Conservation (phyloP, 495 filamentous ascomycete species). For the Lasiosphaeria hispida region DNA sequence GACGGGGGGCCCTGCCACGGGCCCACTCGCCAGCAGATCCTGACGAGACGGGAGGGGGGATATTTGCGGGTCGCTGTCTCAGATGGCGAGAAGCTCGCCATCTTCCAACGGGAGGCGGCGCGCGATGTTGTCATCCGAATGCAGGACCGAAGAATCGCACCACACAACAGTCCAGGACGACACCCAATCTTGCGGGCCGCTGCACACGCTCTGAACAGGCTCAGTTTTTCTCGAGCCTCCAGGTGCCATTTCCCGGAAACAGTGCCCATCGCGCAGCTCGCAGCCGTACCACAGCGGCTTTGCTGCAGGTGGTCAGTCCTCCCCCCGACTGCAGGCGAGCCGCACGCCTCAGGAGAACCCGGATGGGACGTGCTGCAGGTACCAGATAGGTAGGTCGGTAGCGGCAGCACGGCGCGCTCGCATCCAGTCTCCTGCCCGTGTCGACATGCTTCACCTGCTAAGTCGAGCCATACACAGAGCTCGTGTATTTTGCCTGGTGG, state of each 20-base stretch:
- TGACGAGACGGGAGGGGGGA: neutral
- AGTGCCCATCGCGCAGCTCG: neutral
- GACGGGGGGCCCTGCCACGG: neutral
- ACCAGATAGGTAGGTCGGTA: neutral
- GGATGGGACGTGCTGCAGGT: neutral
- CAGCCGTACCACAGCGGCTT: no score
- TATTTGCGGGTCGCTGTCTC: conserved; percentile 7
- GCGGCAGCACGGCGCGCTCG: neutral
- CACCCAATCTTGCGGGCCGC: conserved; percentile 1
- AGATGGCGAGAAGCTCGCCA: conserved; percentile 10
- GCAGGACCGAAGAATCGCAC: conserved; percentile 9
- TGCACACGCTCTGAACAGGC: conserved; percentile 5
- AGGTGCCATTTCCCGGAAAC: neutral
- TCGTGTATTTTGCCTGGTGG: no score
- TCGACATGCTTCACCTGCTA: no score
- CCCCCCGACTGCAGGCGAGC: neutral
- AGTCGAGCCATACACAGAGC: no score
- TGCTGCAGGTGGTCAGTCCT: neutral
- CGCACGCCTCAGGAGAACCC: neutral
- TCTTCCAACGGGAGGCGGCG: conserved; percentile 5
- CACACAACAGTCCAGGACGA: conserved; percentile 1
- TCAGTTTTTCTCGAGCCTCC: neutral
- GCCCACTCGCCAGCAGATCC: neutral
- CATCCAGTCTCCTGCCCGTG: no score
- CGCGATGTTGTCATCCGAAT: conserved; percentile 15